Evolutionary conservation across 208 protist species (phyloP).

Genomic region (Leishmania guyanensis): DNA sequence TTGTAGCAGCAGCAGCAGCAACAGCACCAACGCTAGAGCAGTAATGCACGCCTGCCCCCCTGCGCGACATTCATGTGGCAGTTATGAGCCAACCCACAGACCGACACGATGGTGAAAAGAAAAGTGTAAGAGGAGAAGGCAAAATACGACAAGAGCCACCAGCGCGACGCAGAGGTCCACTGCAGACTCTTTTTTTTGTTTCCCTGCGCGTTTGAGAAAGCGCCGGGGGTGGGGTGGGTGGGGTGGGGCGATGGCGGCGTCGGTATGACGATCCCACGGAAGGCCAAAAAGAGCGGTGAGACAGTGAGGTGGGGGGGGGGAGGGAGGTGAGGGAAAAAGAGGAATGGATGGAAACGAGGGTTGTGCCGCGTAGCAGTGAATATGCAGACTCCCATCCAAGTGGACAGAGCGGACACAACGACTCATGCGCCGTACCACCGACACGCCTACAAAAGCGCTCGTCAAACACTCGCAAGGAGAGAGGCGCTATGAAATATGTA

Average conservation of each 20-base stretch:
- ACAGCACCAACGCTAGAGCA: not conserved
- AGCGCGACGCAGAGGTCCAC: not conserved
- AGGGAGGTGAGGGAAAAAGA: not conserved
- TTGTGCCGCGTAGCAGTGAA: not conserved
- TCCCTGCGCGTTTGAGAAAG: not conserved
- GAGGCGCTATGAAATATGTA: not conserved
- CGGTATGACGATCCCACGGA: not conserved
- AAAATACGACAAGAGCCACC: not conserved
- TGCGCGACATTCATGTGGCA: conserved; percentile 2
- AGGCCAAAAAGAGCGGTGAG: no score
- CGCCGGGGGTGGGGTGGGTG: no score
- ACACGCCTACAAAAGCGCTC: not conserved
- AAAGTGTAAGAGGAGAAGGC: not conserved
- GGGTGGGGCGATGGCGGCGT: no score
- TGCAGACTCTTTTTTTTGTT: not conserved
- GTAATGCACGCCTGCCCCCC: not conserved
- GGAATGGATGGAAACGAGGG: not conserved
- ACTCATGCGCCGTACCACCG: no score
- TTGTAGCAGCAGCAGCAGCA: not conserved
- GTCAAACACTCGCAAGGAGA: not conserved
- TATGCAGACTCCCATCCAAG: not conserved
- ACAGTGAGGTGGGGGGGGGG: no score
- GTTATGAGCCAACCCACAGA: not conserved
- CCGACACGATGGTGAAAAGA: not conserved
- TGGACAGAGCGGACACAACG: not conserved